These are phyloP conservation scores for Fusarium sulawesiense DNA, from an alignment of 2,329 filamentous ascomycete species.

Conservation along the genomic window DNA sequence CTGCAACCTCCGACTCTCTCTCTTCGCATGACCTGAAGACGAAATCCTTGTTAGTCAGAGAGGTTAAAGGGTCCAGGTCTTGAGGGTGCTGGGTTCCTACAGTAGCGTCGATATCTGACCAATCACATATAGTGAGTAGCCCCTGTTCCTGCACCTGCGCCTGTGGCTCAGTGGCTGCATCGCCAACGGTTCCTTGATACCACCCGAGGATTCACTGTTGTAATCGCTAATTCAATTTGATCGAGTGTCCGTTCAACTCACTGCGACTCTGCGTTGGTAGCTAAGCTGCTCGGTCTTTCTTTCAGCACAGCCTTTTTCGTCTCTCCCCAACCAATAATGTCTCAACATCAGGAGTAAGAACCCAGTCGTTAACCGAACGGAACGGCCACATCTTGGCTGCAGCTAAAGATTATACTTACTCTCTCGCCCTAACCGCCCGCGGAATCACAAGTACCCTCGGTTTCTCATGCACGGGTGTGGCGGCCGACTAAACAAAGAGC, in stretches of 20 bases:
- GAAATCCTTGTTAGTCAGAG: constrained; percentile 4
- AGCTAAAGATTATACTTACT: constrained; percentile 5
- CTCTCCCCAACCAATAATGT: background rate
- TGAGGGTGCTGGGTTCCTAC: constrained; percentile 25
- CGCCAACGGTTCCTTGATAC: background rate
- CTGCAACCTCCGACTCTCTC: constrained; percentile 57
- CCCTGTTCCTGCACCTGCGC: constrained; percentile 2
- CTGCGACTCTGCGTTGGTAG: background rate
- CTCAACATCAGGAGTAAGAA: background rate
- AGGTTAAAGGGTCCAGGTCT: constrained; percentile 12
- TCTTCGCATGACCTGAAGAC: constrained; percentile 61
- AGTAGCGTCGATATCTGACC: constrained; percentile 13
- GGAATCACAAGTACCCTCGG: background rate
- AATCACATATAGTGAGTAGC: constrained; percentile 6
- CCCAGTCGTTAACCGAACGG: too few species aligned
- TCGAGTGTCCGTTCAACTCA: background rate
- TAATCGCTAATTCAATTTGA: background rate
- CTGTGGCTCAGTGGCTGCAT: constrained; percentile 1
- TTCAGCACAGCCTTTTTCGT: background rate
- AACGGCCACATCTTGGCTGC: constrained; percentile 3
- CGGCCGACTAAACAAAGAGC: constrained; percentile 2
- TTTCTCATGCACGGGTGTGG: constrained; percentile 12
- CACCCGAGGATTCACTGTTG: background rate
- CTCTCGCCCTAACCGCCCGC: background rate
- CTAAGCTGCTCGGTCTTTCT: background rate